Percentiles rank a stretch among this genome's conserved stretches.
Conservation (phyloP, 257 asterid genomes). For the Ballota nigra region DNA sequence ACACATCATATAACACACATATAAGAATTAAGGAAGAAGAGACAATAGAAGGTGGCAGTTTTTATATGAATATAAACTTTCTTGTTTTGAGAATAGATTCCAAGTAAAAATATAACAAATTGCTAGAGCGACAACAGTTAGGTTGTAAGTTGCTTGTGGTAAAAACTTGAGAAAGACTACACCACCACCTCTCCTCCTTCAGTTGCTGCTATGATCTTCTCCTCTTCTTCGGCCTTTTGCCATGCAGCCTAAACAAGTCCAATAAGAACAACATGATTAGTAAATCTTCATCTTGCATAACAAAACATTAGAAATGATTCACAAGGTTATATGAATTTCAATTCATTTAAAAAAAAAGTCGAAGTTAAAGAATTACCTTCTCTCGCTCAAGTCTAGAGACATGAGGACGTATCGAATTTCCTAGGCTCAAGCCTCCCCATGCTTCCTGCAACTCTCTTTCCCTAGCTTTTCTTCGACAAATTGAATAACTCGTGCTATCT, state of each 20-base stretch:
- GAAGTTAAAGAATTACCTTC: conserved; percentile 48
- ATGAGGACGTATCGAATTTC: conserved; percentile 81
- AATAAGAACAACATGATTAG: not conserved
- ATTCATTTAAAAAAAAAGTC: not conserved
- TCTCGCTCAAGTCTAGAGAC: conserved; percentile 76
- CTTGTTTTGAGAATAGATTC: too few relatives aligned
- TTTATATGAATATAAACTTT: too few relatives aligned
- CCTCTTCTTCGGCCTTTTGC: conserved; percentile 90
- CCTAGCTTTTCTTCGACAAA: conserved; percentile 63
- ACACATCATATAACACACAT: too few relatives aligned
- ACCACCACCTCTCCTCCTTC: conserved; percentile 17
- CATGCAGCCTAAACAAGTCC: conserved; percentile 67
- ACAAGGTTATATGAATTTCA: not conserved
- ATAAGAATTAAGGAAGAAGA: too few relatives aligned
- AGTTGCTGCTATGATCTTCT: conserved; percentile 40
- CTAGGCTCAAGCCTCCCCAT: conserved; percentile 94
- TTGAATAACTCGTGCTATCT: conserved; percentile 36
- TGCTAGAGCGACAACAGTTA: too few relatives aligned
- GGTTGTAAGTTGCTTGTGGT: too few relatives aligned
- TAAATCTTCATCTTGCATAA: not conserved
- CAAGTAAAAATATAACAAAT: too few relatives aligned
- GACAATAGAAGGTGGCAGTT: too few relatives aligned
- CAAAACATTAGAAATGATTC: not conserved
- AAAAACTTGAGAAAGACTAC: conserved; percentile 1
- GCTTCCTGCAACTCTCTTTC: conserved; percentile 75